phyloP scores from a whole-genome alignment of 805 yeast genomes.

The Candida krabiensis region DNA sequence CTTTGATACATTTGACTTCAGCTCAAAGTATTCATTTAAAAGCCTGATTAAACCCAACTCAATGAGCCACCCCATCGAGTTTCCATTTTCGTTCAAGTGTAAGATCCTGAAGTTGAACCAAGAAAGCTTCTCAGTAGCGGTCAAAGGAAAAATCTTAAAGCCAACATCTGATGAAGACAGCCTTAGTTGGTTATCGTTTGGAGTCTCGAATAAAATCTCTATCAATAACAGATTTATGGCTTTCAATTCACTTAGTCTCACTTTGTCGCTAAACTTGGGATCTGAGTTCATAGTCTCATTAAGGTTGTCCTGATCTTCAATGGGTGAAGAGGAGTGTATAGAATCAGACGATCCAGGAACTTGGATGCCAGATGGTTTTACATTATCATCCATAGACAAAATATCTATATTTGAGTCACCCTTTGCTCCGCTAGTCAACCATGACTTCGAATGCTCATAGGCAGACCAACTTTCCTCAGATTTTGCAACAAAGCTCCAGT shows the following conservation, averaged over 20 bases:
- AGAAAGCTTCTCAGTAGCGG: constrained; percentile 2
- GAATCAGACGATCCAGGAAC: background rate
- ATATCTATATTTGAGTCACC: background rate
- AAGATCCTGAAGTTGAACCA: constrained; percentile 27
- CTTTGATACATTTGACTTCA: constrained; percentile 16
- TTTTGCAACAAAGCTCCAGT: constrained; percentile 18
- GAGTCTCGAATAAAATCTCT: constrained; percentile 15
- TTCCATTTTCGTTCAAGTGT: constrained; percentile 4
- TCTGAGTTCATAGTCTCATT: background rate
- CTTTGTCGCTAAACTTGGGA: too few species aligned
- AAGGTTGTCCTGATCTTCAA: background rate
- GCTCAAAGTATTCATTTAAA: constrained; percentile 31
- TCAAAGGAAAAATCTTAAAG: constrained; percentile 14
- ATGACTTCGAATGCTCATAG: background rate
- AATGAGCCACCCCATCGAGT: constrained; percentile 41
- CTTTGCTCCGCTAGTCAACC: constrained; percentile 1
- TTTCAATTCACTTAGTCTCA: constrained; percentile 13
- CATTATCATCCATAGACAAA: background rate
- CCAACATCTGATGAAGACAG: constrained; percentile 12
- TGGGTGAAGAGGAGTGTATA: background rate
- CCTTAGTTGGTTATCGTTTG: constrained; percentile 8
- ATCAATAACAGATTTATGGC: constrained; percentile 16
- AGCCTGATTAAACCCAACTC: constrained; percentile 36
- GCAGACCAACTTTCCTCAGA: too few species aligned
- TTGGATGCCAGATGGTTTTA: background rate